A percentile compares a stretch with the other conserved stretches of the same genome.
Conservation (phyloP, 2,329 filamentous ascomycete genomes). For the Trichoderma gracile region DNA sequence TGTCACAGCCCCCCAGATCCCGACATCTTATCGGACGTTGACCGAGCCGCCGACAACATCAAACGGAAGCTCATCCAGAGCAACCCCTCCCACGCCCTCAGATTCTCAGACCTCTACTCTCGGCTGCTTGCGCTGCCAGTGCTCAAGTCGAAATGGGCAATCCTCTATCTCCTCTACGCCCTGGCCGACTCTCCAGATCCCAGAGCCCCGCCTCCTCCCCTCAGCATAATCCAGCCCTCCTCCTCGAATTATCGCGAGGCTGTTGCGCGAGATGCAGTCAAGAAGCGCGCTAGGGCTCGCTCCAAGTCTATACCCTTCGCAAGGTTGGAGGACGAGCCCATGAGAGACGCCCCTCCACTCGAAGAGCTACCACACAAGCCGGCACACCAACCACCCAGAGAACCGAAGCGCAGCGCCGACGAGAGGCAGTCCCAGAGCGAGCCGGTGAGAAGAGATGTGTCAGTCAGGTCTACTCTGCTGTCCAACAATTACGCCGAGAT, state of each 20-base stretch:
- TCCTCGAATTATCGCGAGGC: slow-evolving; percentile 43
- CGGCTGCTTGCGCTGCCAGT: slow-evolving; percentile 87
- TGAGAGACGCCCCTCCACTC: slow-evolving; percentile 57
- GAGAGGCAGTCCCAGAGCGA: slow-evolving; percentile 38
- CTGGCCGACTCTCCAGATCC: slow-evolving; percentile 69
- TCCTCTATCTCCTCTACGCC: slow-evolving; percentile 85
- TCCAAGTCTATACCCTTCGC: slow-evolving; percentile 42
- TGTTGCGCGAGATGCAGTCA: slow-evolving; percentile 41
- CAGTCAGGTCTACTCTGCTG: slow-evolving; percentile 58
- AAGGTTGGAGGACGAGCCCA: slow-evolving; percentile 50
- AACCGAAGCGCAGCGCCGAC: slow-evolving; percentile 41
- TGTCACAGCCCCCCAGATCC: slow-evolving; percentile 50
- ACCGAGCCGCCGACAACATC: slow-evolving; percentile 91
- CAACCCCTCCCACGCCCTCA: slow-evolving; percentile 74
- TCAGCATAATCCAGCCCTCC: slow-evolving; percentile 46
- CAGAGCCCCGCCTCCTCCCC: slow-evolving; percentile 50
- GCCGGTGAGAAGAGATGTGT: slow-evolving; percentile 50
- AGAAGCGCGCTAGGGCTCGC: slow-evolving; percentile 42
- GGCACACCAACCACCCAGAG: slow-evolving; percentile 42
- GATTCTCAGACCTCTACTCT: slow-evolving; percentile 89
- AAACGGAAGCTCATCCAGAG: slow-evolving; percentile 81
- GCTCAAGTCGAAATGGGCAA: slow-evolving; percentile 93
- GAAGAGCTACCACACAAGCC: slow-evolving; percentile 47
- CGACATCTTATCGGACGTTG: slow-evolving; percentile 69
- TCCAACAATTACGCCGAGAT: slow-evolving; percentile 58